Evolutionary conservation across 1,284 basidiomycete genomes (phyloP), one percentile per base, ranked within the genome.

Genomic region (Puccinia triticina): DNA sequence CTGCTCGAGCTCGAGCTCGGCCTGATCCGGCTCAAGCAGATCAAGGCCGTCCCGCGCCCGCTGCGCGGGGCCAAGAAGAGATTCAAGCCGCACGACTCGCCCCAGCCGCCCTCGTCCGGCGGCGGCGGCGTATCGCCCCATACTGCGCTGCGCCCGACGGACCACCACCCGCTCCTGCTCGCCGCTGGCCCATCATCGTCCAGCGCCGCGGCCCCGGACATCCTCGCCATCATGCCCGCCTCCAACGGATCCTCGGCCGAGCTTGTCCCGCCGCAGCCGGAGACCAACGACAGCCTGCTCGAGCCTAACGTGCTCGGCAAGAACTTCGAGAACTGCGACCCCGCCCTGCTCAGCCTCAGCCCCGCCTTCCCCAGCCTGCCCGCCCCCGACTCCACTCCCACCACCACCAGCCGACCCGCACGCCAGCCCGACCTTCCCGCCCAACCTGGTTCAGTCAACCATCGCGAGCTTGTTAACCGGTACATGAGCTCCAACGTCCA

Each of bases 251-350:
- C 57, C 4, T 53, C 57, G 10, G 14, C 57, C 57, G 26, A 11
- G 4, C 57, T 59, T 11, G 23, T 21, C 12, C 5, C 10, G 29
- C n/a, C 57, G 1, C 10, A 14, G 8, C 57, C 18, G 8, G 5
- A n/a, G 10, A 59, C 5, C 50, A 16, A 53, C 4, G 14, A 4
- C 16, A 53, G 40, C 12, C 40, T 43, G 4, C 7, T 7, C 4
- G 7, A 43, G 40, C 40, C 50, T n/a, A 59, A 26, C 26, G 57
- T 59, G 23, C n/a, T 59, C 23, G 57, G 57, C 23, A 59, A 59
- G 57, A n/a, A 59, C 57, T 59, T 59, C 26, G 57, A 59, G 57
- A 59, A 59, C 57, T 59, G 57, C n/a, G 57, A 59, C 57, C 57
- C 57, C 23, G 57, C 57, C 57, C 26, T 59, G 57, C 57, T 59